A percentile compares a stretch with the other conserved stretches of the same genome.
phyloP scores from a whole-genome alignment of 805 yeast species.

The Teunomyces stri region DNA sequence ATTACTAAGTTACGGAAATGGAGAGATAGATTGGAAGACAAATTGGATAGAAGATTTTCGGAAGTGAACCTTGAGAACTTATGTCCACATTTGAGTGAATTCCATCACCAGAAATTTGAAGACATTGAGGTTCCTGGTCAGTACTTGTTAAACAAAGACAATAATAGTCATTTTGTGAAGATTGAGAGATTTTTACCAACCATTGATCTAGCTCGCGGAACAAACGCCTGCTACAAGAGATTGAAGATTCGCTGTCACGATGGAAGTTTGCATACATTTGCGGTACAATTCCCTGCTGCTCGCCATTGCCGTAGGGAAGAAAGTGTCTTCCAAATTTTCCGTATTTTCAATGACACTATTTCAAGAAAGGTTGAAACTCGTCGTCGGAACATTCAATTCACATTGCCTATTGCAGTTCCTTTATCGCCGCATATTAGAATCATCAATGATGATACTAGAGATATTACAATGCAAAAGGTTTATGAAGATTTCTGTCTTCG shows the following conservation, averaged over 20 bases:
- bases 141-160: conserved; percentile 83
- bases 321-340: conserved; percentile 84
- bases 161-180: conserved; percentile 85
- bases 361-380: conserved; percentile 83
- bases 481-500: conserved; percentile 84
- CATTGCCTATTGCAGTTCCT: conserved; percentile 90
- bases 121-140: conserved; percentile 98
- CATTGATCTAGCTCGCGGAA: conserved; percentile 83
- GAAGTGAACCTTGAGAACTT: conserved; percentile 81
- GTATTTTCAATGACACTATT: conserved; percentile 81
- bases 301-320: conserved; percentile 97
- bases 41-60: conserved; percentile 79
- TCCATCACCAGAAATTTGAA: conserved; percentile 97
- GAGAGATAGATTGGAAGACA: conserved; percentile 91
- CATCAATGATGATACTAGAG: conserved; percentile 75
- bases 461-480: conserved; percentile 73
- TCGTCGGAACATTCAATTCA: conserved; percentile 77
- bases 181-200: conserved; percentile 90
- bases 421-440: conserved; percentile 92
- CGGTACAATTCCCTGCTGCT: conserved; percentile 97
- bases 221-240: conserved; percentile 86
- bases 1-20: conserved; percentile 81
- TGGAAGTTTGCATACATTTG: conserved; percentile 87
- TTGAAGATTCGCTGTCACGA: conserved; percentile 90
- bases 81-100: conserved; percentile 93